Percentiles rank a stretch among this genome's conserved stretches.
Conservation (phyloP, 2,329 filamentous ascomycete species). For the Paecilomyces sp. region DNA sequence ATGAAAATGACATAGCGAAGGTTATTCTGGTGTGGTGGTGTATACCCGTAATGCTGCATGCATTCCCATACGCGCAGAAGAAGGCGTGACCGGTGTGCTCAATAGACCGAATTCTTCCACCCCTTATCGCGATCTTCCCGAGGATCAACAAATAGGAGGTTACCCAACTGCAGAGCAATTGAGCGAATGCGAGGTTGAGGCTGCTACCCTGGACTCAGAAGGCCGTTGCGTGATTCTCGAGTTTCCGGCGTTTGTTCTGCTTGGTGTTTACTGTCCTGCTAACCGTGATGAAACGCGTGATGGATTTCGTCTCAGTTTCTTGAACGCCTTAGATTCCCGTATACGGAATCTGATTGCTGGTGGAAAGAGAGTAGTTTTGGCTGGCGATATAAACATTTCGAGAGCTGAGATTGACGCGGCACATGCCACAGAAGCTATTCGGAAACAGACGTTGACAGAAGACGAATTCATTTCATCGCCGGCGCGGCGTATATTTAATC, state of each 20-base stretch:
- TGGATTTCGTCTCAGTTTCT: constrained; percentile 73
- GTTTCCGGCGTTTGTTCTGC: constrained; percentile 87
- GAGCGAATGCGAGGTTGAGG: constrained; percentile 54
- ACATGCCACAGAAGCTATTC: constrained; percentile 62
- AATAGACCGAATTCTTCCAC: constrained; percentile 63
- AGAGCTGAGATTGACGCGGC: constrained; percentile 67
- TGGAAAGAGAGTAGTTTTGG: constrained; percentile 79
- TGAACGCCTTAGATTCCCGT: constrained; percentile 71
- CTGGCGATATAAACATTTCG: constrained; percentile 82
- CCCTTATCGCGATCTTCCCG: constrained; percentile 67
- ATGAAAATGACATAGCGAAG: constrained; percentile 38
- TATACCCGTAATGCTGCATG: constrained; percentile 87
- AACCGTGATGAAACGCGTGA: constrained; percentile 77
- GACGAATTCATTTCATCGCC: constrained; percentile 68
- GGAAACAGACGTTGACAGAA: constrained; percentile 60
- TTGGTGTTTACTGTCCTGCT: constrained; percentile 89
- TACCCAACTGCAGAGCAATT: constrained; percentile 71
- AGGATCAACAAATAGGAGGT: constrained; percentile 73
- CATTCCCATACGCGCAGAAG: constrained; percentile 80
- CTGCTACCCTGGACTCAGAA: constrained; percentile 73
- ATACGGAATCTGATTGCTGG: constrained; percentile 73
- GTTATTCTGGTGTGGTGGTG: constrained; percentile 91
- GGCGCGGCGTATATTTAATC: constrained; percentile 73
- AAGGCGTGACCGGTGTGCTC: constrained; percentile 81
- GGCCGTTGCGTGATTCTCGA: constrained; percentile 86